Percentiles rank a stretch among this genome's conserved stretches.
Conservation (phyloP, 345 rosid genomes). For the Pistacia vera region DNA sequence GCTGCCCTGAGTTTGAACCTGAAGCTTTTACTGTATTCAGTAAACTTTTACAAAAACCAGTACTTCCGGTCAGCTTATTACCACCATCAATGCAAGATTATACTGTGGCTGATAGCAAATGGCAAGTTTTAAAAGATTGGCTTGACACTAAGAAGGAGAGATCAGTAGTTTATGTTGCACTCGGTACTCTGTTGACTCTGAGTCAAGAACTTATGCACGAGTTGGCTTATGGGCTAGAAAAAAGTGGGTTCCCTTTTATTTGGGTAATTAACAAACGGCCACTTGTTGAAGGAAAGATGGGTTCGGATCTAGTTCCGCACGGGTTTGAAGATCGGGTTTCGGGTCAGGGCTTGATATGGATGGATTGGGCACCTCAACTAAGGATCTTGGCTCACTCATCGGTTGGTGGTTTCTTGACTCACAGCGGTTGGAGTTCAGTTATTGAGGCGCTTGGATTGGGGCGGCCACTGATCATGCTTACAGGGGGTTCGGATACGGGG, state of each 20-base stretch:
- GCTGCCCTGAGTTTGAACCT: conserved; percentile 23
- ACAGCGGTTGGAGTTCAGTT: conserved; percentile 28
- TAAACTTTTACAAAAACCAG: conserved; percentile 10
- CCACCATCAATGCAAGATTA: not conserved
- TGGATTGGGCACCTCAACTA: conserved; percentile 27
- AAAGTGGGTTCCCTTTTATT: conserved; percentile 25
- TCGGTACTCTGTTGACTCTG: conserved; percentile 22
- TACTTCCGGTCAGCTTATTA: not conserved
- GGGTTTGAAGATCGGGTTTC: conserved; percentile 13
- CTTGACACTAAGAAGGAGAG: not conserved
- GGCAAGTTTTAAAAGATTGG: not conserved
- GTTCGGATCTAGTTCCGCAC: not conserved
- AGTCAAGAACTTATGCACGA: conserved; percentile 18
- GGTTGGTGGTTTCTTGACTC: conserved; percentile 36
- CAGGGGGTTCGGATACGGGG: conserved; percentile 18
- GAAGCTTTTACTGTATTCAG: conserved; percentile 17
- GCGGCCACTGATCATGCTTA: conserved; percentile 16
- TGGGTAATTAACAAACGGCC: conserved; percentile 22
- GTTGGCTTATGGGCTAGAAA: conserved; percentile 30
- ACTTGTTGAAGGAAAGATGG: not conserved
- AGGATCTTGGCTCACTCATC: conserved; percentile 26
- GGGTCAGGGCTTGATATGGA: conserved; percentile 22
- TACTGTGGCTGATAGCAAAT: not conserved
- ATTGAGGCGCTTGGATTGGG: conserved; percentile 29
- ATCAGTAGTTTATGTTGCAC: conserved; percentile 18